Percentiles rank a stretch among this genome's conserved stretches.
phyloP scores from a whole-genome alignment of 495 filamentous ascomycete species.

The Alectoria sarmentosa region DNA sequence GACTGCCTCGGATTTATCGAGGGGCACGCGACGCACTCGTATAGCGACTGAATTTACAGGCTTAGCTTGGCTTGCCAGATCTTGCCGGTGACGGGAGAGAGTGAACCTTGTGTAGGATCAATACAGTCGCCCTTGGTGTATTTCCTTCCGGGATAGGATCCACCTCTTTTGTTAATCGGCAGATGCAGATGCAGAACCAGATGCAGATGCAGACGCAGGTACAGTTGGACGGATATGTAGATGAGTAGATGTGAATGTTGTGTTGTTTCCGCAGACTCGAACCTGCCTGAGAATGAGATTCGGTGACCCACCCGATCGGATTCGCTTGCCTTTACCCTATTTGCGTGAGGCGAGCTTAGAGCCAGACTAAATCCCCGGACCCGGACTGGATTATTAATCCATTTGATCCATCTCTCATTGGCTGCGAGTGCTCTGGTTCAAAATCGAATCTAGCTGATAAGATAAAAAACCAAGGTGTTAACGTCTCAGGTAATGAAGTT shows the following conservation, averaged over 20 bases:
- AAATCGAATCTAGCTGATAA: slow-evolving; percentile 6
- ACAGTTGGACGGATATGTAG: too few relatives aligned
- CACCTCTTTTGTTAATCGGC: neutral
- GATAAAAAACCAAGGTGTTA: slow-evolving; percentile 16
- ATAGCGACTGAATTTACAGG: neutral
- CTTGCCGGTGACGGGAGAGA: neutral
- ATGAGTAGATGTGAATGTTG: neutral
- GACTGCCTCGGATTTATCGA: neutral
- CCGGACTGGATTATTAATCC: slow-evolving; percentile 6
- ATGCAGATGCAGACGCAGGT: neutral
- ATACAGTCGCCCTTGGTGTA: neutral
- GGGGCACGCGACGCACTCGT: neutral
- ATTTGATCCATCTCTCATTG: slow-evolving; percentile 6
- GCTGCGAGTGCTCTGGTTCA: neutral
- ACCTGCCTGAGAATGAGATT: too few relatives aligned
- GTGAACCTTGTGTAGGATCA: neutral
- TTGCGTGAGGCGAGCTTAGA: neutral
- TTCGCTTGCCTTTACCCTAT: slow-evolving; percentile 7
- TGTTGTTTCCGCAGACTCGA: neutral
- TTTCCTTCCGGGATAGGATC: neutral
- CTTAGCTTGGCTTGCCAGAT: slow-evolving; percentile 5
- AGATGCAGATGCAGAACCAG: neutral
- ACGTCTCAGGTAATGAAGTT: neutral
- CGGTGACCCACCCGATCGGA: slow-evolving; percentile 4
- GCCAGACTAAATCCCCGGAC: slow-evolving; percentile 9